These are phyloP conservation scores for Tetratostichococcus sp. DNA, from an alignment of 139 green algal genomes.

Conservation along the genomic window DNA sequence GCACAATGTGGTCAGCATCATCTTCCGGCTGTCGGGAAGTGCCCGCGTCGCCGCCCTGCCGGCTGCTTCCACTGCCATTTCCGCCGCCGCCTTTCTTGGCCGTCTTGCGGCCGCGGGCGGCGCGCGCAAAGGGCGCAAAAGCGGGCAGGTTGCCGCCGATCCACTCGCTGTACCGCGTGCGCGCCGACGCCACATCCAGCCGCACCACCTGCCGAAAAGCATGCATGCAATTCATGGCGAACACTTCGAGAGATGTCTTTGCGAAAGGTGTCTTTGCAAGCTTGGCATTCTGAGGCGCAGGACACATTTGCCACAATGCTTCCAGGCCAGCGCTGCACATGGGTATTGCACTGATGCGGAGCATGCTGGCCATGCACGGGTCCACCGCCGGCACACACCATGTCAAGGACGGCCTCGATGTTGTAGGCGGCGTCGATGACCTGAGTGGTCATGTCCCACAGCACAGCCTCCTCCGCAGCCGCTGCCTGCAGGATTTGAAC, in stretches of 20 bases:
- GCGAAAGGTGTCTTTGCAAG: too few species aligned
- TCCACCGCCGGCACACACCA: too few species aligned
- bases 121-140: constrained; percentile 43
- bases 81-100: constrained; percentile 9
- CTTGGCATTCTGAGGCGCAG: too few species aligned
- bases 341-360: too few species aligned
- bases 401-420: constrained; percentile 26
- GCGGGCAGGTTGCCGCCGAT: constrained; percentile 52
- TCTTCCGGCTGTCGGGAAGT: background rate
- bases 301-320: too few species aligned
- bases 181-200: constrained; percentile 58
- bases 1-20: constrained; percentile 3
- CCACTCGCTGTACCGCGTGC: constrained; percentile 63
- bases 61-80: background rate
- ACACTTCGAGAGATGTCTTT: background rate
- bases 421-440: constrained; percentile 19
- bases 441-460: constrained; percentile 62
- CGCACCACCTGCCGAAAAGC: constrained; percentile 46
- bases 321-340: too few species aligned
- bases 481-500: background rate
- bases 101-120: constrained; percentile 10
- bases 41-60: too few species aligned
- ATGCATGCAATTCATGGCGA: background rate
- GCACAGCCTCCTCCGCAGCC: constrained; percentile 70
- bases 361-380: too few species aligned